Conservation (phyloP, 768 basidiomycete genomes). For the Russula griseocarnosa region DNA sequence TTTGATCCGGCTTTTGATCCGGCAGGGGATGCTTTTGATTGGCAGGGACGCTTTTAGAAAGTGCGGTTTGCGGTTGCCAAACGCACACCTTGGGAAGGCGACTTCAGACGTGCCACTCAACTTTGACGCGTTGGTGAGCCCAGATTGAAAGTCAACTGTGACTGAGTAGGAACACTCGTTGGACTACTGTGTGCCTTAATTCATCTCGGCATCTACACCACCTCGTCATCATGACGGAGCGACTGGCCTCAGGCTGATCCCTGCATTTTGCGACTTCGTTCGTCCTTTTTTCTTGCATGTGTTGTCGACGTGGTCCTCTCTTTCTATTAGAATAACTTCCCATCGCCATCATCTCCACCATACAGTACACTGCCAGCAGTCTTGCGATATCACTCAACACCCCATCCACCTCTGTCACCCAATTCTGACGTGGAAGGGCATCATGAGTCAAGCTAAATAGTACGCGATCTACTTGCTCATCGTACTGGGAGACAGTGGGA, state of each 20-base stretch:
- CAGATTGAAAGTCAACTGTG: constrained; percentile 32
- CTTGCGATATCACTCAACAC: constrained; percentile 89
- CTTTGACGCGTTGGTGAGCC: constrained; percentile 86
- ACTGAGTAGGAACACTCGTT: too few relatives aligned
- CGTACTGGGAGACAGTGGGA: too few relatives aligned
- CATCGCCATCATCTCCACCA: constrained; percentile 32
- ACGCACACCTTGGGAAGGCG: constrained; percentile 95
- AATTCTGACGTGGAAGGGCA: too few relatives aligned
- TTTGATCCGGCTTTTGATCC: too few relatives aligned
- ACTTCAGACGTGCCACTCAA: constrained; percentile 86
- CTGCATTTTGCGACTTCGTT: constrained; percentile 83
- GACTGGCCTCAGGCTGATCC: constrained; percentile 81
- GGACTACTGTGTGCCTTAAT: constrained; percentile 90
- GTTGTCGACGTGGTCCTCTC: constrained; percentile 92
- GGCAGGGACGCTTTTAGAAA: too few relatives aligned
- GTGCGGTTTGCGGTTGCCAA: too few relatives aligned
- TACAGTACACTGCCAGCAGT: constrained; percentile 68
- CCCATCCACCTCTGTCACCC: constrained; percentile 86
- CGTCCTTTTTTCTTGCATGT: constrained; percentile 71
- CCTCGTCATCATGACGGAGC: constrained; percentile 93
- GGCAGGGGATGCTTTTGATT: too few relatives aligned
- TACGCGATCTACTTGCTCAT: too few relatives aligned
- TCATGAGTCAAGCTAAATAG: too few relatives aligned
- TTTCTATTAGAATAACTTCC: constrained; percentile 81
- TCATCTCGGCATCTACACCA: constrained; percentile 82